phyloP scores from a whole-genome alignment of 2,329 filamentous ascomycete genomes.

The Aphanocladium album region DNA sequence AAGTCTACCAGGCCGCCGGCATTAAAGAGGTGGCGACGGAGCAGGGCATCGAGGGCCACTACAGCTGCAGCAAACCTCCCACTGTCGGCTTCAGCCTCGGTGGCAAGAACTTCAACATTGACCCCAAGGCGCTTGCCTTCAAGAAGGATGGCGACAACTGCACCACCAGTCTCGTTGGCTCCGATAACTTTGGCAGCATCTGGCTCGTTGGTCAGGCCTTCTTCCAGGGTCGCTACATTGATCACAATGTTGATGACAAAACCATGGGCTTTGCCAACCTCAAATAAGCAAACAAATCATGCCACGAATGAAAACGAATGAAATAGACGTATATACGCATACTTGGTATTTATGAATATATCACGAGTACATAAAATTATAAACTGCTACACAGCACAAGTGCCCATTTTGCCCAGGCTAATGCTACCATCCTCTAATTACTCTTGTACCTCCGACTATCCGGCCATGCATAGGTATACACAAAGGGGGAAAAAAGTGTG shows the following conservation, averaged over 20 bases:
- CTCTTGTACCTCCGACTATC: neutral
- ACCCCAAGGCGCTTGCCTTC: slow-evolving; percentile 16
- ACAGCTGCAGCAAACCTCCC: slow-evolving; percentile 16
- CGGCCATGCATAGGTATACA: neutral
- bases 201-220: slow-evolving; percentile 21
- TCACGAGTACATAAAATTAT: neutral
- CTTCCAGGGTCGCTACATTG: slow-evolving; percentile 20
- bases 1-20: slow-evolving; percentile 15
- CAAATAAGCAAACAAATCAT: neutral
- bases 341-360: neutral
- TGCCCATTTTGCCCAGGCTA: neutral
- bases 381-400: neutral
- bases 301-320: neutral
- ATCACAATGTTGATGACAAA: slow-evolving; percentile 15
- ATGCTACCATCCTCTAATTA: neutral
- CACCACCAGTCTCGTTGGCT: slow-evolving; percentile 17
- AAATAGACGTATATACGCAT: neutral
- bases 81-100: slow-evolving; percentile 15
- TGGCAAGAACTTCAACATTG: slow-evolving; percentile 17
- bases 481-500: neutral
- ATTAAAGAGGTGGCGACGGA: slow-evolving; percentile 11
- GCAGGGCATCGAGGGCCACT: slow-evolving; percentile 17
- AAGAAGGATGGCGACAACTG: slow-evolving; percentile 16
- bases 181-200: slow-evolving; percentile 11
- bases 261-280: slow-evolving; percentile 19